phyloP scores from a whole-genome alignment of 192 early-diverging fungal genomes.

The Entomortierella parvispora region DNA sequence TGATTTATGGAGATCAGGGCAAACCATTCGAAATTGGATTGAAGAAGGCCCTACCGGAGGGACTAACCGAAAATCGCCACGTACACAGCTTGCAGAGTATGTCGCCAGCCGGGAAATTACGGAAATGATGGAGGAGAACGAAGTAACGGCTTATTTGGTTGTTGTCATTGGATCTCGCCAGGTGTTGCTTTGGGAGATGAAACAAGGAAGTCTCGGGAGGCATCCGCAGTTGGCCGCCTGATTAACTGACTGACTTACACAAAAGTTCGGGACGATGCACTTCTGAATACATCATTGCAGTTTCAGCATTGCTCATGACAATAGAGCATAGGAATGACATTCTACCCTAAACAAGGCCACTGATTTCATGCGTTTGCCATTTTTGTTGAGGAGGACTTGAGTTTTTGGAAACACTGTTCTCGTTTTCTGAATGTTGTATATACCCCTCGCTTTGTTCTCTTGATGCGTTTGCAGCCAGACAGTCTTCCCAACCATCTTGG shows the following conservation, averaged over 20 bases:
- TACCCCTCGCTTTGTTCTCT: background rate
- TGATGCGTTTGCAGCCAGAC: slow-evolving; percentile 3
- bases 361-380: no score
- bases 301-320: no score
- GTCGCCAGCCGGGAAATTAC: slow-evolving; percentile 19
- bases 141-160: slow-evolving; percentile 37
- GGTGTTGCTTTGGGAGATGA: slow-evolving; percentile 35
- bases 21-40: slow-evolving; percentile 39
- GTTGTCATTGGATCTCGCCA: slow-evolving; percentile 46
- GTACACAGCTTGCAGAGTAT: slow-evolving; percentile 22
- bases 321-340: no score
- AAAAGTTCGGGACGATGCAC: background rate
- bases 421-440: no score
- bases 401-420: no score
- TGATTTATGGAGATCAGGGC: slow-evolving; percentile 33
- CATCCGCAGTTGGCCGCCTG: slow-evolving; percentile 10
- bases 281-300: slow-evolving; percentile 7
- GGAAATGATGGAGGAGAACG: slow-evolving; percentile 7
- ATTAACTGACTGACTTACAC: slow-evolving; percentile 10
- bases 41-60: background rate
- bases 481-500: slow-evolving; percentile 26
- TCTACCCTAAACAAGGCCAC: no score
- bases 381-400: no score
- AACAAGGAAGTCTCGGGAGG: slow-evolving; percentile 12
- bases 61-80: slow-evolving; percentile 10